Evolutionary conservation across 192 early-diverging fungal species (phyloP), one percentile per base, ranked within the genome.

Genomic region (Podila epigama): DNA sequence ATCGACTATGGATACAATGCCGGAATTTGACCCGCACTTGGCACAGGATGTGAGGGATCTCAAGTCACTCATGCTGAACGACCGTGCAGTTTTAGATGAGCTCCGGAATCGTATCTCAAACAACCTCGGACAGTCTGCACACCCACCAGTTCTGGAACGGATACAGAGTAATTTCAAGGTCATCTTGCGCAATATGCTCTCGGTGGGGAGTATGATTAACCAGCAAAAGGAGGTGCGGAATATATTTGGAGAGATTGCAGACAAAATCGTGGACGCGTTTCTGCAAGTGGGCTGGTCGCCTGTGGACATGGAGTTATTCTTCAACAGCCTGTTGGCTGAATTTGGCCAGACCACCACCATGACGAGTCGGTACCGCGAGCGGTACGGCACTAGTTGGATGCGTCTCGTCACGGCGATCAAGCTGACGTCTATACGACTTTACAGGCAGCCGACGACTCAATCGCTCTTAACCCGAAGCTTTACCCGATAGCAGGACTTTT

Each of bases 151-250:
- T 5, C 25, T 78, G 32, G 67, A 78, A 32, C 73, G 73, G 67
- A 78, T 78, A 64, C 78, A 80, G 59, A 65, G 58, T 20, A 70
- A 80, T 53, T 80, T 80, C 52, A 80, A 80, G 56, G 60, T 71
- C 20, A 55, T 80, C 27, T 58, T 80, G 22, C 42, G 69, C 4
- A 80, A 70, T 48, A 71, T 80, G 68, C 40, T 80, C 7, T 67
- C 68, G 35, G 56, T 80, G 7, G 78, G 78, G 5, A 53, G 69
- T 34, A 67, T 70, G 63, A 67, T 80, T 27, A 71, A 70, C 18
- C 69, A 70, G 48, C 69, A 70, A 37, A 80, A 80, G 34, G 78
- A 80, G 11, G 69, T 80, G 6, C 69, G 78, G 18, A 71, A 73
- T 25, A 65, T 80, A 16, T 80, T 80, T 36, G 51, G 60, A 6